Evolutionary conservation across 345 rosid genomes (phyloP).

Genomic region (Psidium guajava): DNA sequence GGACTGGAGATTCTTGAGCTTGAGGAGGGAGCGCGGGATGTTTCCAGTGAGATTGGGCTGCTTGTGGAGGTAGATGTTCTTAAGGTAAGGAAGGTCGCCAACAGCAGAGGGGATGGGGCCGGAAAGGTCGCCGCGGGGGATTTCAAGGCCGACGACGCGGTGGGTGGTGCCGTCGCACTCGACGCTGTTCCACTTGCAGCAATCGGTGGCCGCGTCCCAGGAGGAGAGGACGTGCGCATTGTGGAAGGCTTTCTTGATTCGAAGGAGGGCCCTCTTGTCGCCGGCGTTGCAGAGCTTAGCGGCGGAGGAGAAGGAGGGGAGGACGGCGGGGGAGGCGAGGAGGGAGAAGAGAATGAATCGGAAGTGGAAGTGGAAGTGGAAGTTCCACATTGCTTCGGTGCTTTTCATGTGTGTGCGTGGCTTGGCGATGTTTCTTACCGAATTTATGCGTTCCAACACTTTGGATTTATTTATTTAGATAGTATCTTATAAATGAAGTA

Average conservation of each 20-base stretch:
- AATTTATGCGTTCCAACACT: too few relatives aligned
- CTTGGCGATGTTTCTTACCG: neutral
- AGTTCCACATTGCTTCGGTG: neutral
- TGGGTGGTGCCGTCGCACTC: conserved; percentile 44
- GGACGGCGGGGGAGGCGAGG: neutral
- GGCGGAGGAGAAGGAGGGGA: neutral
- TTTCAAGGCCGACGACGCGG: conserved; percentile 44
- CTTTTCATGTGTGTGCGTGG: neutral
- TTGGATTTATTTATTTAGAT: too few relatives aligned
- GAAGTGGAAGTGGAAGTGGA: neutral
- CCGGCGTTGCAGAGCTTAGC: neutral
- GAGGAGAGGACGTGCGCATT: conserved; percentile 2
- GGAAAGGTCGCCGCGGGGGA: conserved; percentile 11
- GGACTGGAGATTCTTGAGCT: conserved; percentile 8
- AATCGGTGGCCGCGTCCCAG: conserved; percentile 6
- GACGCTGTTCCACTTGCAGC: conserved; percentile 52
- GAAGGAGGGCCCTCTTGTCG: conserved; percentile 4
- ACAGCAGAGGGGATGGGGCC: conserved; percentile 3
- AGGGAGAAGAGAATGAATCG: neutral
- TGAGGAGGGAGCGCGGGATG: conserved; percentile 1
- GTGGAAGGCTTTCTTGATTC: conserved; percentile 4
- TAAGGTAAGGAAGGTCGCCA: conserved; percentile 12
- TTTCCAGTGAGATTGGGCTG: conserved; percentile 12
- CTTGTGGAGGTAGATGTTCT: conserved; percentile 5
- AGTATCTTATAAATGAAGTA: too few relatives aligned